Conservation (phyloP, 257 asterid species). For the Fraxinus anomala region DNA sequence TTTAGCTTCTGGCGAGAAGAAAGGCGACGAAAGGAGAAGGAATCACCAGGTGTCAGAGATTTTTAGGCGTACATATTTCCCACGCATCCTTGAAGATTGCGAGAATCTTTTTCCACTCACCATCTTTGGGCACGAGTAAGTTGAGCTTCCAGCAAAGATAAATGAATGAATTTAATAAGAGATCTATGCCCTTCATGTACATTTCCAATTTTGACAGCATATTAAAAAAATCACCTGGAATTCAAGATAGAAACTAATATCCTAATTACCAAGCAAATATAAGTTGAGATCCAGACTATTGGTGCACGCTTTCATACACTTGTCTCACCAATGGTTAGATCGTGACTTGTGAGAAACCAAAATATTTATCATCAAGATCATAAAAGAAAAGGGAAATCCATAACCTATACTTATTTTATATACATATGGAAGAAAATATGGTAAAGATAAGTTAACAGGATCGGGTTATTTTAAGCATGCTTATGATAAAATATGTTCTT, state of each 20-base stretch:
- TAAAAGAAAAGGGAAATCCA: not conserved
- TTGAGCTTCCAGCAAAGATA: constrained; percentile 28
- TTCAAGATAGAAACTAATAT: not conserved
- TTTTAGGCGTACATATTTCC: constrained; percentile 72
- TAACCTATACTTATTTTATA: not conserved
- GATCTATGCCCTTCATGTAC: not conserved
- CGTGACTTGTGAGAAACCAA: not conserved
- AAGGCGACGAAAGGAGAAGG: constrained; percentile 87
- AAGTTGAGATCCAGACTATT: not conserved
- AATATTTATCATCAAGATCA: not conserved
- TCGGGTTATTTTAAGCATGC: not conserved
- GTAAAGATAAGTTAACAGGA: constrained; percentile 2
- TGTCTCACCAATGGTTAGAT: not conserved
- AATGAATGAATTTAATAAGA: not conserved
- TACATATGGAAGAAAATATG: not conserved
- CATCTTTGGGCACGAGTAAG: constrained; percentile 92
- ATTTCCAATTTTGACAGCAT: not conserved
- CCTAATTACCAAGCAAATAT: not conserved
- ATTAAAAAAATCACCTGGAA: not conserved
- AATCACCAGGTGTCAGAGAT: constrained; percentile 81
- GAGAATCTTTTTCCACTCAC: constrained; percentile 56
- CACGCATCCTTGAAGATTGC: constrained; percentile 51
- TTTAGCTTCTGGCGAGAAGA: constrained; percentile 94
- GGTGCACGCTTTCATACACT: not conserved
- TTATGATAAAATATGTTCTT: constrained; percentile 32